These are phyloP conservation scores for Clarireedia monteithiana DNA, from an alignment of 2,329 filamentous ascomycete species.

Conservation along the genomic window DNA sequence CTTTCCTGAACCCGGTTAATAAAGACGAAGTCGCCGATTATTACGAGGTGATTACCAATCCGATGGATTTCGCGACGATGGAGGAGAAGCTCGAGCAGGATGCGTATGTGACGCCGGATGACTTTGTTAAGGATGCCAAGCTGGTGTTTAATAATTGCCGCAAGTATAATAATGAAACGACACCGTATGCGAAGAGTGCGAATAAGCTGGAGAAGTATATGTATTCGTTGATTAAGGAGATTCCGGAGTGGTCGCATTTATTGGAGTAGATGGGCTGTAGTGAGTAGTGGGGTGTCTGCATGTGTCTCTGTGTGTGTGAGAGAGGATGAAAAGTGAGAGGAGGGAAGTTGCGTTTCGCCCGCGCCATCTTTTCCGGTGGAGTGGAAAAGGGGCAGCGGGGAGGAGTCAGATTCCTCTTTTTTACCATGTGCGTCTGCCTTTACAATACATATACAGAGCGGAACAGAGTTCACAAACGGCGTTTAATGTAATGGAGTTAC, in stretches of 20 bases:
- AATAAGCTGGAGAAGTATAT: conserved; percentile 91
- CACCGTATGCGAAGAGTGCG: conserved; percentile 89
- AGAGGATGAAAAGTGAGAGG: too few relatives aligned
- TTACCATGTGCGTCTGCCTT: too few relatives aligned
- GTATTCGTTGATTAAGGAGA: conserved; percentile 86
- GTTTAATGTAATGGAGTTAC: too few relatives aligned
- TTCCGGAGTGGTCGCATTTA: conserved; percentile 77
- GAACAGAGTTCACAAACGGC: too few relatives aligned
- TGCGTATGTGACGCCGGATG: conserved; percentile 82
- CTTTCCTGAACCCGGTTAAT: conserved; percentile 89
- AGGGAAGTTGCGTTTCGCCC: too few relatives aligned
- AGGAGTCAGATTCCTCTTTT: too few relatives aligned
- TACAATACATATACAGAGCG: too few relatives aligned
- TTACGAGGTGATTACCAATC: conserved; percentile 95
- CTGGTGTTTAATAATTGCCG: conserved; percentile 93
- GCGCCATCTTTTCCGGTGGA: too few relatives aligned
- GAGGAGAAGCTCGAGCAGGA: conserved; percentile 91
- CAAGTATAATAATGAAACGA: conserved; percentile 93
- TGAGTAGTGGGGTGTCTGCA: background rate
- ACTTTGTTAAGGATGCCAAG: conserved; percentile 82
- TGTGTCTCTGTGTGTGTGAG: background rate
- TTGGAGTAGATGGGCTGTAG: conserved; percentile 10
- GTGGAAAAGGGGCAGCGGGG: too few relatives aligned
- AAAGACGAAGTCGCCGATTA: conserved; percentile 97
- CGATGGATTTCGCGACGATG: conserved; percentile 96